phyloP scores from a whole-genome alignment of 2,329 filamentous ascomycete genomes.

The Claviceps arundinis region DNA sequence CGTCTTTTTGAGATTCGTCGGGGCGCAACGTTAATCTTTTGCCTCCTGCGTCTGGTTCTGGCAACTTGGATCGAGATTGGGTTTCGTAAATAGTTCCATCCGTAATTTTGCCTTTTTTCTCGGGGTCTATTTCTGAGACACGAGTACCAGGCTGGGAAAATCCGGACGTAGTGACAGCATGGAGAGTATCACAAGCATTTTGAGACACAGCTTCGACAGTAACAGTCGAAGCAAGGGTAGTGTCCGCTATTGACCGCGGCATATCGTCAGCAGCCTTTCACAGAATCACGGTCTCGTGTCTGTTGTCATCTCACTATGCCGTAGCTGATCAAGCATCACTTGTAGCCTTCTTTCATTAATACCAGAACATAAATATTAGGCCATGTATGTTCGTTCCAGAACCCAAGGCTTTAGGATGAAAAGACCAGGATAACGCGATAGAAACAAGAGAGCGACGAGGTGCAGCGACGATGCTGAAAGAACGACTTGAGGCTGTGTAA shows the following conservation, averaged over 20 bases:
- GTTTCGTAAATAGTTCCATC: background rate
- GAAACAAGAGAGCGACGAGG: background rate
- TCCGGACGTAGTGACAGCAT: background rate
- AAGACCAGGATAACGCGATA: too few relatives aligned
- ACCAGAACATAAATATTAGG: background rate
- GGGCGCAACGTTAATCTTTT: background rate
- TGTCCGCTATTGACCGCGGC: background rate
- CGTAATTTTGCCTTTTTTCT: background rate
- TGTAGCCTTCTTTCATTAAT: background rate
- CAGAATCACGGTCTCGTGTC: background rate
- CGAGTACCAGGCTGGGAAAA: background rate
- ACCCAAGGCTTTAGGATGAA: too few relatives aligned
- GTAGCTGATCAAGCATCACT: background rate
- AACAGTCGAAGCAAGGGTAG: background rate
- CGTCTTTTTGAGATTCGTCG: background rate
- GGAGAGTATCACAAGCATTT: background rate
- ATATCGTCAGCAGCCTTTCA: background rate
- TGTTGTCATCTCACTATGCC: background rate
- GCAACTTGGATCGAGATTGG: constrained; percentile 2
- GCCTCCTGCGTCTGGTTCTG: constrained; percentile 35
- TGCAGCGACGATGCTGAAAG: background rate
- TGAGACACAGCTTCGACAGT: background rate
- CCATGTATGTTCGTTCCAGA: background rate
- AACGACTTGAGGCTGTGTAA: background rate
- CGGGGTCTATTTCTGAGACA: background rate